Evolutionary conservation across 2,329 filamentous ascomycete genomes (phyloP).

Genomic region (Calonectria ilicicola): DNA sequence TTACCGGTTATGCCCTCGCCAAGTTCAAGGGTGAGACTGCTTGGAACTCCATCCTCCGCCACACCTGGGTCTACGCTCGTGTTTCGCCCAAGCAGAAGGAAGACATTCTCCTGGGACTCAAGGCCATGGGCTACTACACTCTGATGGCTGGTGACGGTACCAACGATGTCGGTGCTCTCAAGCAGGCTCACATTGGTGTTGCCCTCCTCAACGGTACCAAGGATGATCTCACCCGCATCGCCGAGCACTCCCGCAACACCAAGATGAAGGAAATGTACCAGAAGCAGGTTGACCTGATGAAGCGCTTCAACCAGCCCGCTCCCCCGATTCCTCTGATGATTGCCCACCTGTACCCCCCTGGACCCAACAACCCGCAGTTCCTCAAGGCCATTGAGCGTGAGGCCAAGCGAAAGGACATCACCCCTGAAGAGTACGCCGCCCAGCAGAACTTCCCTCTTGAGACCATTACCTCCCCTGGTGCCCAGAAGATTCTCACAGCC

Average conservation of each 20-base stretch:
- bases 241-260: conserved; percentile 91
- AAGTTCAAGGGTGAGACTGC: conserved; percentile 87
- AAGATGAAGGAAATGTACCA: conserved; percentile 99
- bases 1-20: conserved; percentile 92
- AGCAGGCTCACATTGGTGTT: conserved; percentile 97
- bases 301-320: conserved; percentile 90
- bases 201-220: conserved; percentile 94
- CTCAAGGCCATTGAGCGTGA: conserved; percentile 91
- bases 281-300: conserved; percentile 93
- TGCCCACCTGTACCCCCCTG: conserved; percentile 93
- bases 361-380: conserved; percentile 92
- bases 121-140: conserved; percentile 97
- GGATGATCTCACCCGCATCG: conserved; percentile 91
- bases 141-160: conserved; percentile 99
- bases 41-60: conserved; percentile 81
- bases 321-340: conserved; percentile 95
- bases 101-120: conserved; percentile 95
- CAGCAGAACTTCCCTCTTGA: conserved; percentile 66
- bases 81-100: conserved; percentile 99
- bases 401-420: conserved; percentile 80
- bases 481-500: conserved; percentile 66
- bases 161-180: conserved; percentile 96
- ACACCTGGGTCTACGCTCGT: conserved; percentile 98
- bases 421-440: conserved; percentile 68
- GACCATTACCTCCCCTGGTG: conserved; percentile 75